Evolutionary conservation across 495 filamentous ascomycete genomes (phyloP).

Genomic region (Xylaria grammica): DNA sequence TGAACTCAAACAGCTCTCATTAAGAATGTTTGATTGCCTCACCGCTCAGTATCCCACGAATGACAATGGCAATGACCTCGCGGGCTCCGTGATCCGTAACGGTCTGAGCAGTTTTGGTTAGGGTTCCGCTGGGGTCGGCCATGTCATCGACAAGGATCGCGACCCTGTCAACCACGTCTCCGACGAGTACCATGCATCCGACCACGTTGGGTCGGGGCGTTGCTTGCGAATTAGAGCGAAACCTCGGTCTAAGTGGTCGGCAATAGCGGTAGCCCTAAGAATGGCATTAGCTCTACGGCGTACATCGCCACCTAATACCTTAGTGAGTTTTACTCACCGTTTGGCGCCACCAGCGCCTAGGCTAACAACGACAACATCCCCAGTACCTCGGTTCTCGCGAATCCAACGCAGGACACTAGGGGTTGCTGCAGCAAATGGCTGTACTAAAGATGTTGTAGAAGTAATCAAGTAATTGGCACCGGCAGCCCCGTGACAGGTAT

Average conservation of each 20-base stretch:
- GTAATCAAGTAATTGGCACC: too few relatives aligned
- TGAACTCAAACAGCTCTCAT: slow-evolving; percentile 75
- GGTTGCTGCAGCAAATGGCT: too few relatives aligned
- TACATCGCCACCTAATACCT: neutral
- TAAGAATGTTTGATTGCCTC: slow-evolving; percentile 90
- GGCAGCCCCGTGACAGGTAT: too few relatives aligned
- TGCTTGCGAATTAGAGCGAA: slow-evolving; percentile 99
- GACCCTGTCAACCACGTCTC: slow-evolving; percentile 65
- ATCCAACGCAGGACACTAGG: slow-evolving; percentile 92
- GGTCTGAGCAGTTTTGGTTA: slow-evolving; percentile 82
- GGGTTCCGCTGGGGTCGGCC: slow-evolving; percentile 88
- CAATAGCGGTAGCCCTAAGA: slow-evolving; percentile 86
- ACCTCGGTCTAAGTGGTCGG: slow-evolving; percentile 88
- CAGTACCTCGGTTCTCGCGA: slow-evolving; percentile 78
- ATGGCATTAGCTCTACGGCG: neutral
- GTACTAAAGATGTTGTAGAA: too few relatives aligned
- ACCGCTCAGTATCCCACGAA: slow-evolving; percentile 92
- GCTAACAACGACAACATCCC: slow-evolving; percentile 91
- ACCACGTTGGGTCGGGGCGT: slow-evolving; percentile 95
- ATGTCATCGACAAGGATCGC: slow-evolving; percentile 84
- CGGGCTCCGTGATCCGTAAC: slow-evolving; percentile 88
- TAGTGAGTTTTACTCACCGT: slow-evolving; percentile 61
- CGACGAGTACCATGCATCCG: slow-evolving; percentile 87
- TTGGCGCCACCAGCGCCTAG: slow-evolving; percentile 97
- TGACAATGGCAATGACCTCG: slow-evolving; percentile 92